Conservation (phyloP, 2,329 filamentous ascomycete species). For the Bertia moriformis region DNA sequence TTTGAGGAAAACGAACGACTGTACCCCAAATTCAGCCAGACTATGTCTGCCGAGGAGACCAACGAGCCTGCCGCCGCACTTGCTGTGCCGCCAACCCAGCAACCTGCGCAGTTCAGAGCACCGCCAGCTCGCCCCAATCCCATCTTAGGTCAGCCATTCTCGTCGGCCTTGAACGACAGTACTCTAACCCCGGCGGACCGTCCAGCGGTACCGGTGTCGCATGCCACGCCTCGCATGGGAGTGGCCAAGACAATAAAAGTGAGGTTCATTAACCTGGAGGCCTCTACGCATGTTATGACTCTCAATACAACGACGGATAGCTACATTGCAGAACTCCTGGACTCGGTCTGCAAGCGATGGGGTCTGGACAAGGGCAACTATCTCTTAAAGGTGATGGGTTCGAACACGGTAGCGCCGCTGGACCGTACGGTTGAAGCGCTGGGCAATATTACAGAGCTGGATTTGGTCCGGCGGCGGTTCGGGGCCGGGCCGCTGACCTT, state of each 20-base stretch:
- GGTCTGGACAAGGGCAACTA: constrained; percentile 50
- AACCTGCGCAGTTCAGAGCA: constrained; percentile 2
- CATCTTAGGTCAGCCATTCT: constrained; percentile 26
- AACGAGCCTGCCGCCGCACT: constrained; percentile 9
- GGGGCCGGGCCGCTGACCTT: constrained; percentile 40
- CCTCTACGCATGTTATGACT: constrained; percentile 32
- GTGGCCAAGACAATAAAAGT: constrained; percentile 41
- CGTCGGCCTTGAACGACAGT: constrained; percentile 25
- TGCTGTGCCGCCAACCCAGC: constrained; percentile 6
- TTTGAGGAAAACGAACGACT: constrained; percentile 40
- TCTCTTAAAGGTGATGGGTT: constrained; percentile 46
- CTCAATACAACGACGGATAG: constrained; percentile 47
- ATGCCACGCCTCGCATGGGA: constrained; percentile 37
- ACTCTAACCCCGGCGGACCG: constrained; percentile 27
- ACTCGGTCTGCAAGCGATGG: constrained; percentile 45
- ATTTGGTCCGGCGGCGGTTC: constrained; percentile 46
- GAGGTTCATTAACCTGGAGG: constrained; percentile 44
- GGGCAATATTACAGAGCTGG: constrained; percentile 41
- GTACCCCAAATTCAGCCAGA: constrained; percentile 31
- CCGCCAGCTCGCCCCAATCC: constrained; percentile 14
- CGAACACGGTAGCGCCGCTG: constrained; percentile 45
- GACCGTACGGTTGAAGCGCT: constrained; percentile 53
- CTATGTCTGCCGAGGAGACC: constrained; percentile 14
- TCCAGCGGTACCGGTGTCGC: constrained; percentile 22
- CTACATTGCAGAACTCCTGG: constrained; percentile 54